These are phyloP conservation scores for Mycena vulgaris DNA, from an alignment of 768 basidiomycete species.

Conservation along the genomic window DNA sequence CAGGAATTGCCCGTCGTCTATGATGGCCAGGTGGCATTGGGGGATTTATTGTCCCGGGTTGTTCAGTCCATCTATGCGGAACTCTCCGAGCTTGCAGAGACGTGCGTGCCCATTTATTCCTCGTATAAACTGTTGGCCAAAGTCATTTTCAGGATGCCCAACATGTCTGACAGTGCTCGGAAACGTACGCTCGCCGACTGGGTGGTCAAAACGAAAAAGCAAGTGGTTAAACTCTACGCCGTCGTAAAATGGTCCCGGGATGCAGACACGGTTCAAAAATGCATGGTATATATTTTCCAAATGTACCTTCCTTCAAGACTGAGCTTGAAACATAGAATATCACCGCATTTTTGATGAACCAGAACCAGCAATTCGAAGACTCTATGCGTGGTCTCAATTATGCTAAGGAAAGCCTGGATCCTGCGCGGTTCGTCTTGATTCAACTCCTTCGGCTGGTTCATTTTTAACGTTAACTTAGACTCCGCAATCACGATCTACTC, in stretches of 20 bases:
- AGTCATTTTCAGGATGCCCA: slow-evolving; percentile 70
- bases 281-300: slow-evolving; percentile 70
- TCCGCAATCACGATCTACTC: slow-evolving; percentile 94
- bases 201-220: slow-evolving; percentile 92
- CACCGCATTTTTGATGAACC: slow-evolving; percentile 87
- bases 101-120: slow-evolving; percentile 65
- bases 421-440: slow-evolving; percentile 73
- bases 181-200: slow-evolving; percentile 90
- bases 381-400: slow-evolving; percentile 74
- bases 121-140: slow-evolving; percentile 7
- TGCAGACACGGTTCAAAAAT: slow-evolving; percentile 87
- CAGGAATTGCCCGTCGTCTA: slow-evolving; percentile 80
- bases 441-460: neutral
- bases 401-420: slow-evolving; percentile 79
- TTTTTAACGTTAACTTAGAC: slow-evolving; percentile 57
- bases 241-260: slow-evolving; percentile 91
- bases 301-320: slow-evolving; percentile 15
- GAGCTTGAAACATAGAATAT: slow-evolving; percentile 72
- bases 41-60: slow-evolving; percentile 82
- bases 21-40: slow-evolving; percentile 82
- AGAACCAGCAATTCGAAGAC: slow-evolving; percentile 87
- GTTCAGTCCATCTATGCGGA: slow-evolving; percentile 88
- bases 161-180: slow-evolving; percentile 85
- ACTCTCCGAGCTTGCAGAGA: slow-evolving; percentile 87
- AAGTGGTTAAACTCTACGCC: slow-evolving; percentile 91